phyloP scores from a whole-genome alignment of 1,284 basidiomycete species.

The Cryptococcus deneoformans region DNA sequence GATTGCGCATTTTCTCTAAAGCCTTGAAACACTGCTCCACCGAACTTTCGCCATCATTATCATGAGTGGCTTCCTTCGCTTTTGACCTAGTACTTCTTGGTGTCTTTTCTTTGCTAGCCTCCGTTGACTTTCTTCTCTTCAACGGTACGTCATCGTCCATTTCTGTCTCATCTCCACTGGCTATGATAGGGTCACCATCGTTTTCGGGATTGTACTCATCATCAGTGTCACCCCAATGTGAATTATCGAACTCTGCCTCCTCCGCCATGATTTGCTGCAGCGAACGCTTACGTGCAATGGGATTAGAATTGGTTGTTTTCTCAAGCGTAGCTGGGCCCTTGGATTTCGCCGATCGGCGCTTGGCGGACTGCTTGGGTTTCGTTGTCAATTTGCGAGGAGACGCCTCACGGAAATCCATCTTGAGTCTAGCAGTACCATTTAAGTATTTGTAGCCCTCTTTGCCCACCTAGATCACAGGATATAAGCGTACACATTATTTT shows the following conservation, averaged over 20 bases:
- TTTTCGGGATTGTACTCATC: constrained; percentile 15
- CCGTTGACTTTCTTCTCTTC: background rate
- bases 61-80: constrained; percentile 9
- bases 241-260: constrained; percentile 35
- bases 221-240: constrained; percentile 34
- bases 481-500: background rate
- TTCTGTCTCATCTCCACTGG: constrained; percentile 14
- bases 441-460: constrained; percentile 20
- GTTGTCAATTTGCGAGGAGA: constrained; percentile 16
- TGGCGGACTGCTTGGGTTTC: constrained; percentile 7
- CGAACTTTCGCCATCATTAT: constrained; percentile 6
- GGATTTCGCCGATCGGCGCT: constrained; percentile 1
- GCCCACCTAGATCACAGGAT: constrained; percentile 27
- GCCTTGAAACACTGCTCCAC: constrained; percentile 25
- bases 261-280: constrained; percentile 27
- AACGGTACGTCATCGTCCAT: constrained; percentile 55
- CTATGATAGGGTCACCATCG: constrained; percentile 13
- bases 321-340: background rate
- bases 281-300: constrained; percentile 30
- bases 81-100: background rate
- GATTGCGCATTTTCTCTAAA: constrained; percentile 22
- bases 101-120: constrained; percentile 4
- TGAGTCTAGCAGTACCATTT: constrained; percentile 24
- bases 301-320: constrained; percentile 10
- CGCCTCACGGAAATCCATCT: constrained; percentile 32